phyloP scores from a whole-genome alignment of 371 early-diverging fungal species.

The Rhizopus delemar region DNA sequence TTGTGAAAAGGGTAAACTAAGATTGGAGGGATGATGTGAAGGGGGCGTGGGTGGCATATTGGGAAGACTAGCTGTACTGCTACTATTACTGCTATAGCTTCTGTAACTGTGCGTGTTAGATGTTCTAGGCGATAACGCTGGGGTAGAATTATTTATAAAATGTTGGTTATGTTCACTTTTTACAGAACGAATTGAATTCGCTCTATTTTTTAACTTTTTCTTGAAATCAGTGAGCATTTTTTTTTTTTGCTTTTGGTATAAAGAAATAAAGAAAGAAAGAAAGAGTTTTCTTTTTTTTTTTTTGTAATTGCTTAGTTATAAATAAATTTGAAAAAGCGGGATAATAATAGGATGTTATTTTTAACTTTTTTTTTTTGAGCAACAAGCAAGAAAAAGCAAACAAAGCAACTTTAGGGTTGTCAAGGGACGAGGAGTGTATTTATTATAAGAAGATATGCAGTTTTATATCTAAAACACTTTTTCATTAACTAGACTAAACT shows the following conservation, averaged over 20 bases:
- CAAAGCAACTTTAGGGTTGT: too few relatives aligned
- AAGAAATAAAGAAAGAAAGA: neutral
- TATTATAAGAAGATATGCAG: too few relatives aligned
- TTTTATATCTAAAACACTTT: too few relatives aligned
- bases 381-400: too few relatives aligned
- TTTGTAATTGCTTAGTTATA: neutral
- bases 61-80: conserved; percentile 11
- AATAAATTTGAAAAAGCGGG: neutral
- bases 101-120: conserved; percentile 2
- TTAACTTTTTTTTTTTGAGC: too few relatives aligned
- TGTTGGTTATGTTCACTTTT: neutral
- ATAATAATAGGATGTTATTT: neutral
- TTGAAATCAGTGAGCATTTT: conserved; percentile 5
- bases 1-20: conserved; percentile 8
- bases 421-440: too few relatives aligned
- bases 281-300: neutral
- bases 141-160: neutral
- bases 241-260: neutral
- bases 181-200: conserved; percentile 13
- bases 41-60: conserved; percentile 2
- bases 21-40: neutral
- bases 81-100: neutral
- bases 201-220: conserved; percentile 17
- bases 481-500: too few relatives aligned
- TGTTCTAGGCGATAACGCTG: neutral